Percentiles rank a stretch among this genome's conserved stretches.
phyloP scores from a whole-genome alignment of 176 grass and related monocot species.

The Bolboschoenus planiculmis region DNA sequence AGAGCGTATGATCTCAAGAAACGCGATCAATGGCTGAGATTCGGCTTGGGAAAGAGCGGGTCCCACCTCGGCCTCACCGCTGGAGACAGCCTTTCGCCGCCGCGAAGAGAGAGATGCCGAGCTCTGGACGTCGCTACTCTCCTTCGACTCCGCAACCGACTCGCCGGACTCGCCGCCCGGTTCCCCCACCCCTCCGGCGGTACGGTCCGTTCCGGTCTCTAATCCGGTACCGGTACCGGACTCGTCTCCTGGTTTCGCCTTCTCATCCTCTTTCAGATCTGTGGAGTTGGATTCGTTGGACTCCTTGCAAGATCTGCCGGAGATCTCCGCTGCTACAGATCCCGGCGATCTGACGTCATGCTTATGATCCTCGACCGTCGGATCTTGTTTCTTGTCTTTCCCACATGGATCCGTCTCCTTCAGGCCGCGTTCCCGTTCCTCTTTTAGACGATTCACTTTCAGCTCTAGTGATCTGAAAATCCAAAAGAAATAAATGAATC shows the following conservation, averaged over 20 bases:
- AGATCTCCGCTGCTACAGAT: conserved; percentile 36
- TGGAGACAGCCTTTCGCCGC: conserved; percentile 17
- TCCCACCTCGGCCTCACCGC: conserved; percentile 26
- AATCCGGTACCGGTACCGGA: conserved; percentile 10
- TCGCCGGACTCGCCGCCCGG: conserved; percentile 44
- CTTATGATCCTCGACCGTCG: conserved; percentile 23
- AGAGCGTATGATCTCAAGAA: conserved; percentile 55
- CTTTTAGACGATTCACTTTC: conserved; percentile 62
- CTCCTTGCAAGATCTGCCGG: conserved; percentile 60
- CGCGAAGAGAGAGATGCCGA: conserved; percentile 51
- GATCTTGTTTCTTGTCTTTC: conserved; percentile 24
- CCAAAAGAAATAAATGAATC: conserved; percentile 6
- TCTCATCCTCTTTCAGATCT: conserved; percentile 44
- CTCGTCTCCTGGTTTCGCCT: conserved; percentile 2
- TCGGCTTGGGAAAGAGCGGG: conserved; percentile 27
- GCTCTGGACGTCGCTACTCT: conserved; percentile 89
- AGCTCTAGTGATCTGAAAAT: conserved; percentile 72
- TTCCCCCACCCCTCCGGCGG: not conserved
- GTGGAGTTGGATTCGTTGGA: conserved; percentile 93
- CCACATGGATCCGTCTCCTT: conserved; percentile 11
- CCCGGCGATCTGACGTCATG: conserved; percentile 24
- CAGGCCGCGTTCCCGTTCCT: conserved; percentile 47
- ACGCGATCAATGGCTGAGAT: conserved; percentile 39
- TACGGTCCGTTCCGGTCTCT: conserved; percentile 13
- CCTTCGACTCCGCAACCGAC: conserved; percentile 69